These are phyloP conservation scores for Dendrobium huoshanense DNA, from an alignment of 106 monocot species.

Conservation along the genomic window DNA sequence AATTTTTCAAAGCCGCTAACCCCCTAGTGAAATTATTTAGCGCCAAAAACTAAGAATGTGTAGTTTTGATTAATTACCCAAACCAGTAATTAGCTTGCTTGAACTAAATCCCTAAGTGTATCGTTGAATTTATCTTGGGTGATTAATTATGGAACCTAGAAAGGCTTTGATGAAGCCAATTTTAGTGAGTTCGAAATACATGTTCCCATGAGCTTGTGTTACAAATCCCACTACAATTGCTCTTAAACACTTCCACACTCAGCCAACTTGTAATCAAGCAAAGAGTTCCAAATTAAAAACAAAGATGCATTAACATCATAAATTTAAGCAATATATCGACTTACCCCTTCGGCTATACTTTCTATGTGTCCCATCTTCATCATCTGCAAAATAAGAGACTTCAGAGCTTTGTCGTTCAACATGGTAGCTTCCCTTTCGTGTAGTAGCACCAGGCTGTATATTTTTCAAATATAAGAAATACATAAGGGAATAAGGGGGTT, in stretches of 20 bases:
- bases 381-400: slow-evolving; percentile 89
- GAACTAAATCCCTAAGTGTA: no score
- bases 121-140: no score
- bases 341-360: slow-evolving; percentile 87
- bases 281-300: background rate
- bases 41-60: no score
- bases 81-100: no score
- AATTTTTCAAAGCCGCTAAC: no score
- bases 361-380: slow-evolving; percentile 80
- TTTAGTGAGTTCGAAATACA: no score
- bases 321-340: slow-evolving; percentile 8
- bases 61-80: no score
- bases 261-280: background rate
- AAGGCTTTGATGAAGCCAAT: no score
- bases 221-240: no score
- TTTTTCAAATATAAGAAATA: background rate
- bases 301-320: background rate
- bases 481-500: background rate
- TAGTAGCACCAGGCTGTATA: slow-evolving; percentile 77
- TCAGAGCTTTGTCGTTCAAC: slow-evolving; percentile 77
- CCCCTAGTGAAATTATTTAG: no score
- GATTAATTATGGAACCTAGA: no score
- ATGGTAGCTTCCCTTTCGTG: slow-evolving; percentile 65
- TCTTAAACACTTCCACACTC: background rate
- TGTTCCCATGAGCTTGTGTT: no score